Base-by-base conservation (phyloP, 495 filamentous ascomycete species). In the Neurospora sp. region DNA sequence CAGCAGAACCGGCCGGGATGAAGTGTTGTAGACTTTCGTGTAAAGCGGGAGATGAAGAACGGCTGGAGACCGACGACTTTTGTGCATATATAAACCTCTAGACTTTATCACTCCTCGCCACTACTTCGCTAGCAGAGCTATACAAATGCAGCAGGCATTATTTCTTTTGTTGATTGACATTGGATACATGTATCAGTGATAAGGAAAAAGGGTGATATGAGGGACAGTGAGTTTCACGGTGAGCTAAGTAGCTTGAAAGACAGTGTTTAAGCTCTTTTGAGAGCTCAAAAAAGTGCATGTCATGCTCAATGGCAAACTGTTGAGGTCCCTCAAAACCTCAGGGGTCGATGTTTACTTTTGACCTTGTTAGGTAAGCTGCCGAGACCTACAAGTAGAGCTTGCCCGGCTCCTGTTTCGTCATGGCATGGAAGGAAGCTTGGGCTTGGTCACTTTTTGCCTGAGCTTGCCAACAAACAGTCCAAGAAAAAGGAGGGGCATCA, bases 41-140 rank as follows among this genome's bases (percentile, higher is more conserved):
- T 35, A 18, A 61, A 61, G 53, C 53, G 53, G 53, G 22, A 61
- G 53, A 47, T 35, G 27, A 61, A 61, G 53, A 35, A 61, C 53
- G 53, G 53, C 53, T 61, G 53, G 53, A 22, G 53, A 61, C 53
- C 53, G 53, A 61, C 78, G 79, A 77, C 75, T 79, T 78, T 76
- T 85, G 83, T 85, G 84, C 83, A 85, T 84, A 85, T 85, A 85
- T 76, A 79, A 82, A 74, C 80, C 78, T 80, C 71, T 82, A 83
- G 82, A 82, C 81, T 74, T 80, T 71, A 75, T 74, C 40, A 70
- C 77, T 74, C 69, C 39, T 70, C 22, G 74, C 76, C 75, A 71
- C 74, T 77, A 70, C 73, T 61, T 61, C 6, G 35, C 53, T 61
- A 61, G 53, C 27, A 35, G 53, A 61, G 27, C 53, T 61, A 35